Base-by-base conservation (phyloP, 495 filamentous ascomycete genomes). In the Talaromyces thailandensis region DNA sequence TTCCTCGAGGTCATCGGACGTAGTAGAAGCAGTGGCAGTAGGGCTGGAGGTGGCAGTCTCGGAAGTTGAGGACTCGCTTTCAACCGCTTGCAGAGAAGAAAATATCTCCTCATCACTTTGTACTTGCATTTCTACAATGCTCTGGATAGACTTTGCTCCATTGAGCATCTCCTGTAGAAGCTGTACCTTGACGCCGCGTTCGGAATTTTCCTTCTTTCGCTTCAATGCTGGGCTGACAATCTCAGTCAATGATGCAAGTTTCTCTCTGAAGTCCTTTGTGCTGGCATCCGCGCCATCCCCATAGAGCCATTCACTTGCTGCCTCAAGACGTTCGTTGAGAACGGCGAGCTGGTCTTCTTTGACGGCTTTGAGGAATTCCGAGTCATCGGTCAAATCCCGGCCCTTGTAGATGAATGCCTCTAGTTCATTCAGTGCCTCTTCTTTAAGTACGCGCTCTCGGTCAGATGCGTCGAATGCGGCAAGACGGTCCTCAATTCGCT, bases 361-460 rank as follows among this genome's bases (percentile, higher is more conserved):
- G 52, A 92, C 85, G 12, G 81, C 84, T 11, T 76, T 80, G 45
- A 87, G 75, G 72, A 97, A 97, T 16, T 81, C 82, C 61, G 88
- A 84, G 64, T 89, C 86, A 16, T 88, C 86, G 9, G 95, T 73
- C 21, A 92, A 77, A 73, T 97, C 95, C 5, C 92, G 86, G 45
- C 88, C 84, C 63, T 84, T 87, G 80, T 99, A 99, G 50, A 92
- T 96, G 72, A 89, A 96, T n/a, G 82, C 85, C 72, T 99, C 94
- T 26, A 99, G 84, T 66, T 89, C 87, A 76, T 99, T 99, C 28
- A 96, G 76, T 9, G 90, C 83, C 73, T 96, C 94, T 71, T 96
- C 93, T 32, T 93, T 87, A 51, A 85, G 76, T 48, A 85, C 73
- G 29, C 92, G 90, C 5, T 87, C 82, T 52, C 79, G 77, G 74